Percentiles rank a stretch among this genome's conserved stretches.
Conservation (phyloP, 768 basidiomycete genomes). For the Auricularia sp. region DNA sequence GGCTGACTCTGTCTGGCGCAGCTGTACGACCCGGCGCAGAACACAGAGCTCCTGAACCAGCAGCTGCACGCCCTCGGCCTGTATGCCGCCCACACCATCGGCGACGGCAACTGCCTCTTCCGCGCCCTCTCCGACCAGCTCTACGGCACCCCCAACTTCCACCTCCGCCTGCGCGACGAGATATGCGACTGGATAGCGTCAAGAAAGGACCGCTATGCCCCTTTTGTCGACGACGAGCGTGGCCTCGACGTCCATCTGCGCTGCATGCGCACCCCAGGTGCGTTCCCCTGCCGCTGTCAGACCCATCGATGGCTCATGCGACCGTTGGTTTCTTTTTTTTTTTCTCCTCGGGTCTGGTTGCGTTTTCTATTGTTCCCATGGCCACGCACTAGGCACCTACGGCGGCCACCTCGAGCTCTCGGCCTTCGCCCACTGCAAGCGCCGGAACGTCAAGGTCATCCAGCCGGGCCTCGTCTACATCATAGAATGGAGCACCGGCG, state of each 20-base stretch:
- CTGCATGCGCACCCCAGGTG: slow-evolving; percentile 73
- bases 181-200: slow-evolving; percentile 75
- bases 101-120: slow-evolving; percentile 92
- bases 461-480: slow-evolving; percentile 89
- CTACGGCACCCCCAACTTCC: slow-evolving; percentile 61
- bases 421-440: slow-evolving; percentile 75
- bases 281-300: slow-evolving; percentile 14
- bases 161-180: slow-evolving; percentile 56
- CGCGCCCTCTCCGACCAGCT: slow-evolving; percentile 84
- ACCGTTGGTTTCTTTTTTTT: not conserved
- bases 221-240: slow-evolving; percentile 82
- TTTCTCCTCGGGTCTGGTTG: slow-evolving; percentile 3
- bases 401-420: slow-evolving; percentile 92
- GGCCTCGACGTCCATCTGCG: slow-evolving; percentile 60
- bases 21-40: slow-evolving; percentile 43
- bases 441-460: slow-evolving; percentile 78
- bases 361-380: slow-evolving; percentile 3
- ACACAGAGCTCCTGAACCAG: slow-evolving; percentile 52
- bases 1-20: not conserved
- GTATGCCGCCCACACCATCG: slow-evolving; percentile 78
- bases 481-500: slow-evolving; percentile 68
- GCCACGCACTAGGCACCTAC: slow-evolving; percentile 52
- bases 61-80: slow-evolving; percentile 73
- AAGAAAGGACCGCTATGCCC: slow-evolving; percentile 64
- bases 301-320: not conserved